A percentile compares a stretch with the other conserved stretches of the same genome.
These are phyloP conservation scores for Cyberlindnera lachancei DNA, from an alignment of 805 yeast genomes.

Conservation along the genomic window DNA sequence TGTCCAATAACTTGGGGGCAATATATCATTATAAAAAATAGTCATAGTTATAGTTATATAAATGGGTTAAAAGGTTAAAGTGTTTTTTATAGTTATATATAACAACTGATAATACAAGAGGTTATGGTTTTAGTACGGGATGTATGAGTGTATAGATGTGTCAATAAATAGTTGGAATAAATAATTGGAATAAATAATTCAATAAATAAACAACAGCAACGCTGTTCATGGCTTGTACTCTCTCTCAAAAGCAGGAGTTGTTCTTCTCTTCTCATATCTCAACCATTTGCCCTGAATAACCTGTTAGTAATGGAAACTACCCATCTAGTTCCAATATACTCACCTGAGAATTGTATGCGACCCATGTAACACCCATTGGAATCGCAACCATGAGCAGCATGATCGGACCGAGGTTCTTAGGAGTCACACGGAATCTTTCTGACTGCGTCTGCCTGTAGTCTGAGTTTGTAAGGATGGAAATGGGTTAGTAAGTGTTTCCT, in stretches of 20 bases:
- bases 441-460: constrained; percentile 19
- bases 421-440: constrained; percentile 18
- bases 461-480: no score
- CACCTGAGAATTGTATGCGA: constrained; percentile 17
- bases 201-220: background rate
- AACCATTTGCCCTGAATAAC: constrained; percentile 15
- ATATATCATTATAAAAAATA: background rate
- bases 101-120: no score
- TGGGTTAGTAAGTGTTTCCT: no score
- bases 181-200: background rate
- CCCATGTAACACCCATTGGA: constrained; percentile 17
- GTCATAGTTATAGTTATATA: no score
- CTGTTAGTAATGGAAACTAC: constrained; percentile 1
- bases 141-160: no score
- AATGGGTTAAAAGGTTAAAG: no score
- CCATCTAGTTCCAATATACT: background rate
- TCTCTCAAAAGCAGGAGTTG: constrained; percentile 16
- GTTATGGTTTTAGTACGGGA: no score
- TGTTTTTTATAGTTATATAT: no score
- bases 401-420: constrained; percentile 16
- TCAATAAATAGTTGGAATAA: no score
- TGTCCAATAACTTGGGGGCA: background rate
- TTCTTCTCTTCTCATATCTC: constrained; percentile 18
- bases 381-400: constrained; percentile 14
- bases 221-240: constrained; percentile 14